Evolutionary conservation across 371 early-diverging fungal genomes (phyloP).

Genomic region (Neoconidiobolus thromboides): DNA sequence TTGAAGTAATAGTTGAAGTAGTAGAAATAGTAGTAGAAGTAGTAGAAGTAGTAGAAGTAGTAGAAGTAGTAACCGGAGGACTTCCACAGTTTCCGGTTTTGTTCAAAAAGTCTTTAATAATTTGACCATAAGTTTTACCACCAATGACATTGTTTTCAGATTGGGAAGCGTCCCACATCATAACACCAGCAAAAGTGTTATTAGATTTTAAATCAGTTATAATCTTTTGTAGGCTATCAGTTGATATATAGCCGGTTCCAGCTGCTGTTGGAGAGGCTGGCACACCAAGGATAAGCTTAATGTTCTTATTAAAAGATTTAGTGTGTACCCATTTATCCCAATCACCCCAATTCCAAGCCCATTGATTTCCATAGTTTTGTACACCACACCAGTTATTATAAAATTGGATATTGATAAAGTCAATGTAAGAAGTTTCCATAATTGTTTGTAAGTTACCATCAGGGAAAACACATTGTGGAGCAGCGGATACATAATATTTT

Average conservation of each 20-base stretch:
- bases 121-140: neutral
- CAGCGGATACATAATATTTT: constrained; percentile 43
- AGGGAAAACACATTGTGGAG: constrained; percentile 57
- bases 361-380: constrained; percentile 16
- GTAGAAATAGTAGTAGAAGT: neutral
- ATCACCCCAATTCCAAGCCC: constrained; percentile 31
- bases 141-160: neutral
- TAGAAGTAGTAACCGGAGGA: neutral
- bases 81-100: neutral
- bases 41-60: neutral
- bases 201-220: constrained; percentile 14
- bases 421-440: constrained; percentile 12
- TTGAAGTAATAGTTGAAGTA: neutral
- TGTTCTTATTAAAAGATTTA: constrained; percentile 30
- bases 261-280: constrained; percentile 34
- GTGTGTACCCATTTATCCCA: constrained; percentile 36
- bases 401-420: constrained; percentile 43
- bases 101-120: neutral
- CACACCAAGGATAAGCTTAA: constrained; percentile 33
- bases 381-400: constrained; percentile 46
- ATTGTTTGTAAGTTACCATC: constrained; percentile 12
- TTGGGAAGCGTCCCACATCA: constrained; percentile 40
- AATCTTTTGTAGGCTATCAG: constrained; percentile 17
- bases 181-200: neutral
- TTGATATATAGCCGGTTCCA: constrained; percentile 27